phyloP scores from a whole-genome alignment of 257 asterid species.

The Solanum gracilifrons region DNA sequence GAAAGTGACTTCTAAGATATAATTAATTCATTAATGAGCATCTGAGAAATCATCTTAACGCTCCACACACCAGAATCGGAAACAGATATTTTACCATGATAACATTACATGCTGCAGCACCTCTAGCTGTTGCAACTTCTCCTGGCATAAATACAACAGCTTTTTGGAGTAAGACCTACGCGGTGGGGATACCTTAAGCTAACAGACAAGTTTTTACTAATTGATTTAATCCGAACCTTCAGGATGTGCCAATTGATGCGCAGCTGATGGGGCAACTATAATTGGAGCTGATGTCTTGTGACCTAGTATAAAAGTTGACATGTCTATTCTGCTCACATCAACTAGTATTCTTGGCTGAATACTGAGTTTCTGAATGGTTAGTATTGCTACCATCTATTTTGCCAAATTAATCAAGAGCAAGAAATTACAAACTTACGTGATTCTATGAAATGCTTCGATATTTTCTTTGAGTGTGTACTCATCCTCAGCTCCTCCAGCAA shows the following conservation, averaged over 20 bases:
- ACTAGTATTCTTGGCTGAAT: conserved; percentile 46
- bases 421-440: conserved; percentile 18
- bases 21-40: neutral
- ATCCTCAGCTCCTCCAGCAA: conserved; percentile 59
- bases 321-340: conserved; percentile 44
- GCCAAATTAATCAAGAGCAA: neutral
- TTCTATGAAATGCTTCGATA: conserved; percentile 39
- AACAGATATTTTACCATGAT: conserved; percentile 39
- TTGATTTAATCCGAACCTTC: conserved; percentile 20
- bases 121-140: conserved; percentile 62
- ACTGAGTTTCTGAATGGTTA: conserved; percentile 12
- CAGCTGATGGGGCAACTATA: conserved; percentile 43
- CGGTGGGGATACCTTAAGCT: neutral
- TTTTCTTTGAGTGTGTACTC: conserved; percentile 50
- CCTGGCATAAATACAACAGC: conserved; percentile 18
- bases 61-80: neutral
- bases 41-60: neutral
- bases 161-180: neutral
- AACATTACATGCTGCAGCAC: conserved; percentile 40
- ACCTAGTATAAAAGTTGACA: conserved; percentile 37
- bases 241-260: conserved; percentile 46
- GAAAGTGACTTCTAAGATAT: neutral
- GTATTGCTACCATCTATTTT: neutral
- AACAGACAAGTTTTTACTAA: neutral
- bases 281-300: conserved; percentile 39